phyloP scores from a whole-genome alignment of 2,329 filamentous ascomycete genomes.

The Emmonsia crescens region DNA sequence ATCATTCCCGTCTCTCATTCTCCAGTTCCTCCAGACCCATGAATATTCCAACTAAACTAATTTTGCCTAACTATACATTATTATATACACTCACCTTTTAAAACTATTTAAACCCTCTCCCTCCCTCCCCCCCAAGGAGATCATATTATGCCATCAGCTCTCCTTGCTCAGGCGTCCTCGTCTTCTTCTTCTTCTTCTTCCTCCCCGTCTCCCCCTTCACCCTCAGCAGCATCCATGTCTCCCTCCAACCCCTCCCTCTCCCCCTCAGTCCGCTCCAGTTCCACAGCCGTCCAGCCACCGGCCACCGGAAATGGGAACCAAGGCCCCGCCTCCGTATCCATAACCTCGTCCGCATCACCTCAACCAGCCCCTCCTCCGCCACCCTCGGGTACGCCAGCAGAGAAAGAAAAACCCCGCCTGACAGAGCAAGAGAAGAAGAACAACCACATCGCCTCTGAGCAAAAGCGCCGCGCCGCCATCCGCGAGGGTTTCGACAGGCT shows the following conservation, averaged over 20 bases:
- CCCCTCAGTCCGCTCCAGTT: background rate
- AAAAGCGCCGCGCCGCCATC: slow-evolving; percentile 61
- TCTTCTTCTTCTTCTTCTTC: background rate
- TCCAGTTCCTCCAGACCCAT: background rate
- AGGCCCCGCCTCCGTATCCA: background rate
- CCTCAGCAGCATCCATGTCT: background rate
- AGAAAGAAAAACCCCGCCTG: slow-evolving; percentile 50
- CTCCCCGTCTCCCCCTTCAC: background rate
- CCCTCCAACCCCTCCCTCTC: slow-evolving; percentile 3
- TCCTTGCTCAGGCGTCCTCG: background rate
- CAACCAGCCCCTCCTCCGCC: slow-evolving; percentile 14
- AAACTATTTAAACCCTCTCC: background rate
- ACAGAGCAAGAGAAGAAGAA: slow-evolving; percentile 62
- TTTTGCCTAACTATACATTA: no score
- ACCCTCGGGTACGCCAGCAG: slow-evolving; percentile 12
- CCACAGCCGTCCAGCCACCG: background rate
- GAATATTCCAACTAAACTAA: background rate
- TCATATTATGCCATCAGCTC: background rate
- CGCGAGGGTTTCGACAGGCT: slow-evolving; percentile 74
- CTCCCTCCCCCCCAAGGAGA: background rate
- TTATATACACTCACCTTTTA: background rate
- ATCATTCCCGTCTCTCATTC: background rate
- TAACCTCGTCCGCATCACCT: slow-evolving; percentile 2
- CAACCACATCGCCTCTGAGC: slow-evolving; percentile 59
- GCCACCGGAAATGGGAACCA: background rate